Conservation (phyloP, 768 basidiomycete genomes). For the Boletus sp. region DNA sequence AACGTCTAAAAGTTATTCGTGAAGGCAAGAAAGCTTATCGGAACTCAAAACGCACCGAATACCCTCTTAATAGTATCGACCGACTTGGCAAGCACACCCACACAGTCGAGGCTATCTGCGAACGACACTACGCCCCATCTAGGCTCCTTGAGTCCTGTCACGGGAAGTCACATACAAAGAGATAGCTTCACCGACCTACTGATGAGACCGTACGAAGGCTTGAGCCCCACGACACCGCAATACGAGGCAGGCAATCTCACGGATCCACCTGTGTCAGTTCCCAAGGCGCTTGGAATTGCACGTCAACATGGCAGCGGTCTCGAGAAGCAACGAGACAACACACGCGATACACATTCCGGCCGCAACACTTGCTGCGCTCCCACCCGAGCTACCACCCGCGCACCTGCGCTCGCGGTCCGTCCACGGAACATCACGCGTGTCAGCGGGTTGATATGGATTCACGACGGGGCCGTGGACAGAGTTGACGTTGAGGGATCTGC, state of each 20-base stretch:
- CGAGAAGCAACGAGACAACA: constrained; percentile 30
- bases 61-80: constrained; percentile 48
- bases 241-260: constrained; percentile 91
- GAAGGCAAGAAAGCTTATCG: not conserved
- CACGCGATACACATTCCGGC: constrained; percentile 81
- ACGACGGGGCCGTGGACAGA: constrained; percentile 72
- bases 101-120: constrained; percentile 93
- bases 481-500: constrained; percentile 74
- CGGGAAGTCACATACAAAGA: not conserved
- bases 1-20: constrained; percentile 25
- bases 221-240: constrained; percentile 87
- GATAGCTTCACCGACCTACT: constrained; percentile 56
- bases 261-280: constrained; percentile 95
- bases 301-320: not conserved
- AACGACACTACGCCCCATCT: constrained; percentile 92
- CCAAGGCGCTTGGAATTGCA: constrained; percentile 61
- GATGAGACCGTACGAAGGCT: constrained; percentile 91
- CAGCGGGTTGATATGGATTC: constrained; percentile 57
- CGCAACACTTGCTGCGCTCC: constrained; percentile 91
- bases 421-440: constrained; percentile 18
- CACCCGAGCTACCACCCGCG: constrained; percentile 93
- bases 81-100: constrained; percentile 70
- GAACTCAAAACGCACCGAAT: constrained; percentile 49
- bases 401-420: constrained; percentile 45
- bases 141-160: constrained; percentile 3